A percentile compares a stretch with the other conserved stretches of the same genome.
phyloP scores from a whole-genome alignment of 2,329 filamentous ascomycete species.

The Fusarium dimerum region DNA sequence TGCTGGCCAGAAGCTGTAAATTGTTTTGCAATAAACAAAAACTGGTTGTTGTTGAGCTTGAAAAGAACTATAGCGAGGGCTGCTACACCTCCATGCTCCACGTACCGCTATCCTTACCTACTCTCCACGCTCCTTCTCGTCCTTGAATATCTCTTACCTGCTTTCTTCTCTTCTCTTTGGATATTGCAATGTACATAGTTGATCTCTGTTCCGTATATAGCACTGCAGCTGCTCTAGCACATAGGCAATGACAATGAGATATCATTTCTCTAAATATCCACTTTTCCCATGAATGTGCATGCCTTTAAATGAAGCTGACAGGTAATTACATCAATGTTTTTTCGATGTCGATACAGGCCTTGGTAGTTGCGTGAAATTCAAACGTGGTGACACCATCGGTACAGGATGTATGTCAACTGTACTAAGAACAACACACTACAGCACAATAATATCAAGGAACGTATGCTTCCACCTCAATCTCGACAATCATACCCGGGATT shows the following conservation, averaged over 20 bases:
- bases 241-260: background rate
- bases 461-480: slow-evolving; percentile 57
- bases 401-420: no score
- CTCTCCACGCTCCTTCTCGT: background rate
- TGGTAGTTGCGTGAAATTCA: no score
- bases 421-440: no score
- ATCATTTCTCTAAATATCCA: no score
- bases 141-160: background rate
- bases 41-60: no score
- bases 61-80: no score
- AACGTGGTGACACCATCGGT: no score
- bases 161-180: background rate
- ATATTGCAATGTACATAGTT: background rate
- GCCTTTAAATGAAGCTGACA: background rate
- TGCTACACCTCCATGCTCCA: no score
- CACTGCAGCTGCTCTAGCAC: background rate
- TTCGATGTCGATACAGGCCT: no score
- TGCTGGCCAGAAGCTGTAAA: slow-evolving; percentile 39
- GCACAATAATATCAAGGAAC: slow-evolving; percentile 3
- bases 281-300: no score
- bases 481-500: slow-evolving; percentile 53
- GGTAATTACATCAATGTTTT: no score
- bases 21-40: no score
- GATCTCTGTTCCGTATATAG: background rate
- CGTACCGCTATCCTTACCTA: background rate